Base-by-base conservation (phyloP, 1,284 basidiomycete genomes). In the Neolentinus lepideus region DNA sequence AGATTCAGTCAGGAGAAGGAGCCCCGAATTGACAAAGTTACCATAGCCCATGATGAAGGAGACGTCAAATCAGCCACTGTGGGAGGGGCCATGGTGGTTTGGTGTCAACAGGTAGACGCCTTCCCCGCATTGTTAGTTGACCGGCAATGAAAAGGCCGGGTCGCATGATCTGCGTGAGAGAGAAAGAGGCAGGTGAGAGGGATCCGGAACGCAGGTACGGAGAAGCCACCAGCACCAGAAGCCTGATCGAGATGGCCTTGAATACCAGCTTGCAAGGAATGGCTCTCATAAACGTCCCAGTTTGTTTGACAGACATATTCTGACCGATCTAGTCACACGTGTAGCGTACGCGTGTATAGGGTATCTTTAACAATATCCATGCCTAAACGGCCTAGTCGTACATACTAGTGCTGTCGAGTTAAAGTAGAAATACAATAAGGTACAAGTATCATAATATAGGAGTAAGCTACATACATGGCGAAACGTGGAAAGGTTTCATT, bases 21-120 rank as follows among this genome's bases (percentile, higher is more conserved):
- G 19, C 38, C 38, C 47, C 47, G 16, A 25, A 50, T 24, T 52
- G 61, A 19, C 26, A 24, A 43, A 66, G 75, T 52, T 61, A 91
- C 90, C 77, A 92, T 79, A 54, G 87, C 82, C 90, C 90, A 92
- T 63, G 90, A 88, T 33, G 88, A 81, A 62, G 84, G 78, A 8
- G 90, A 90, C 16, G 88, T 92, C 62, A 87, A 81, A 59, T 86
- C 79, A 58, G 82, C 77, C 56, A 92, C 74, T 48, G 88, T 85
- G 66, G 91, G 90, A 54, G 70, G 60, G 31, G 76, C 61, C 81
- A 83, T 84, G 61, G 57, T 72, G 38, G 38, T 43, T 21, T 43
- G 38, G 38, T 16, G 38, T 43, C 38, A 43, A 43, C 6, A 4
- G 16, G n/a, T 21, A 43, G 16, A 43, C 12, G 38, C 38, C 38